Evolutionary conservation across 768 basidiomycete genomes (phyloP).

Genomic region (Suillus variegatus): DNA sequence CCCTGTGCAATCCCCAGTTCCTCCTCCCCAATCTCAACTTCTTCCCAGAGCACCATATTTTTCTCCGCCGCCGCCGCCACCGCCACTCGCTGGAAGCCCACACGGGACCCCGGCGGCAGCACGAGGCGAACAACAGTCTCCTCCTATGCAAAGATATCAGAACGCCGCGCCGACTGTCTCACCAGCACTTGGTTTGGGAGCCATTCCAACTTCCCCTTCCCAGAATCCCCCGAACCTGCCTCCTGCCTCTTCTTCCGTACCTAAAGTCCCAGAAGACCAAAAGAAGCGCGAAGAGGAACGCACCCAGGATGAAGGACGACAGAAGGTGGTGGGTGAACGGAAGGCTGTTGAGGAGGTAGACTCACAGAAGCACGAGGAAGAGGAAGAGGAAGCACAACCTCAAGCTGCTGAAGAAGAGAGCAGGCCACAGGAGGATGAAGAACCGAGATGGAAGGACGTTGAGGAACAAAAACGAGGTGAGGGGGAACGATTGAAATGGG

Average conservation of each 20-base stretch:
- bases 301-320: constrained; percentile 8
- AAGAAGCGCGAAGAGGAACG: constrained; percentile 47
- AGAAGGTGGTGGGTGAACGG: constrained; percentile 31
- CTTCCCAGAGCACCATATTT: neutral
- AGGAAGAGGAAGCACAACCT: constrained; percentile 16
- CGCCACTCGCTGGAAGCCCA: constrained; percentile 9
- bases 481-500: constrained; percentile 18
- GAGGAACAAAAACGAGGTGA: constrained; percentile 22
- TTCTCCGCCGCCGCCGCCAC: constrained; percentile 21
- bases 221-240: constrained; percentile 4
- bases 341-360: constrained; percentile 17
- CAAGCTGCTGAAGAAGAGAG: constrained; percentile 23
- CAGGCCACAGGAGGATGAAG: constrained; percentile 28
- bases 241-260: constrained; percentile 16
- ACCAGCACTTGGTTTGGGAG: constrained; percentile 7
- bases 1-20: constrained; percentile 14
- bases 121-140: neutral
- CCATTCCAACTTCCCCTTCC: constrained; percentile 8
- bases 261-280: constrained; percentile 33
- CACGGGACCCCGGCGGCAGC: neutral
- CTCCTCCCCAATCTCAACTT: constrained; percentile 17
- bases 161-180: constrained; percentile 1
- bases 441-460: constrained; percentile 22
- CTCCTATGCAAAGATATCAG: neutral
- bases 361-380: constrained; percentile 14